These are phyloP conservation scores for Diplotaxis tenuifolia DNA, from an alignment of 345 rosid species.

Conservation along the genomic window DNA sequence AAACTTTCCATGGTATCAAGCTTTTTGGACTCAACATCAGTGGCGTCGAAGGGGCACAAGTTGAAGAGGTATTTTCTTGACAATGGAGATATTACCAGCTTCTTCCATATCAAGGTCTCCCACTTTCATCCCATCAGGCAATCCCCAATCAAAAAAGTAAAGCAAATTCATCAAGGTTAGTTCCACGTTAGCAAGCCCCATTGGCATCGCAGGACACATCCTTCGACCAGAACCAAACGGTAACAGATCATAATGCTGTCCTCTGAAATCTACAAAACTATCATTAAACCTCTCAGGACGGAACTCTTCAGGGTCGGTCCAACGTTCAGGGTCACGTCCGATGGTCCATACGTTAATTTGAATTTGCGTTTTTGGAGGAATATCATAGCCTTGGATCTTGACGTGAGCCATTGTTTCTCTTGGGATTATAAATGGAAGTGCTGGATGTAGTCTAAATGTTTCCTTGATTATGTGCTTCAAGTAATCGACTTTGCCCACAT, in stretches of 20 bases:
- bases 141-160: constrained; percentile 32
- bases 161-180: constrained; percentile 24
- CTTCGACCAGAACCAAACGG: constrained; percentile 60
- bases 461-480: constrained; percentile 24
- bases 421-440: constrained; percentile 21
- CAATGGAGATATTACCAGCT: too few species aligned
- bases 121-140: constrained; percentile 21
- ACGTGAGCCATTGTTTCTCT: constrained; percentile 25
- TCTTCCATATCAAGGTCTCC: too few species aligned
- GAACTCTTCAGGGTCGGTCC: constrained; percentile 51
- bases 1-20: background rate
- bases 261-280: constrained; percentile 3
- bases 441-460: constrained; percentile 23
- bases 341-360: too few species aligned
- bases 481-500: constrained; percentile 13
- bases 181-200: constrained; percentile 24
- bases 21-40: too few species aligned
- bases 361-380: too few species aligned
- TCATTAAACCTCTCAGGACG: constrained; percentile 48
- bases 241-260: constrained; percentile 38
- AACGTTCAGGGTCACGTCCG: constrained; percentile 45
- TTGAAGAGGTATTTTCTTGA: too few species aligned
- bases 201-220: too few species aligned
- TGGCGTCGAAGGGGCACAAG: constrained; percentile 4
- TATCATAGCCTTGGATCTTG: constrained; percentile 14